These are phyloP conservation scores for Boletellus sp. DNA, from an alignment of 1,284 basidiomycete species.

Conservation along the genomic window DNA sequence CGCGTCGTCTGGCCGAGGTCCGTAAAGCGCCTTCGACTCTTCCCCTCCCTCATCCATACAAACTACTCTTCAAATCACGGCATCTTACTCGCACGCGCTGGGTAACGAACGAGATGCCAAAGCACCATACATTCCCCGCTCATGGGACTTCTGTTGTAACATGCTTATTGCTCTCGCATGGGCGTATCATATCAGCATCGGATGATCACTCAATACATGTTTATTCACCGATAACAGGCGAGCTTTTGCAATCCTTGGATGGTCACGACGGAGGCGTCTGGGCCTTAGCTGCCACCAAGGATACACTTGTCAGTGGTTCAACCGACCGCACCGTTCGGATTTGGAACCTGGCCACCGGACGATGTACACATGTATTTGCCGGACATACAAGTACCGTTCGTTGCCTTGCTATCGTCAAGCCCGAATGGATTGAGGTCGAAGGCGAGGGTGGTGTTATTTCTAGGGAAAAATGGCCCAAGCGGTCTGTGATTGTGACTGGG, in stretches of 20 bases:
- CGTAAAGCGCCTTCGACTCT: slow-evolving; percentile 44
- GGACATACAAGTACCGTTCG: slow-evolving; percentile 93
- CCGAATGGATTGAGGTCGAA: slow-evolving; percentile 74
- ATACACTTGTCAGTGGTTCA: slow-evolving; percentile 88
- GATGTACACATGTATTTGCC: slow-evolving; percentile 86
- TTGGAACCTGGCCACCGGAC: slow-evolving; percentile 81
- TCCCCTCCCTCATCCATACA: slow-evolving; percentile 77
- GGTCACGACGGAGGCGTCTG: slow-evolving; percentile 96
- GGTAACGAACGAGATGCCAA: slow-evolving; percentile 69
- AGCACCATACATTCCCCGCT: slow-evolving; percentile 78
- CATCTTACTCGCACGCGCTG: slow-evolving; percentile 75
- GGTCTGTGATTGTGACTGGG: slow-evolving; percentile 88
- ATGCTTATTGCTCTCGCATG: slow-evolving; percentile 88
- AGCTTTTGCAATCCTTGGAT: slow-evolving; percentile 67
- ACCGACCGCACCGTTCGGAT: slow-evolving; percentile 93
- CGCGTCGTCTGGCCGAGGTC: slow-evolving; percentile 49
- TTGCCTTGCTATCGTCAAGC: slow-evolving; percentile 86
- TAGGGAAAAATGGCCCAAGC: slow-evolving; percentile 79
- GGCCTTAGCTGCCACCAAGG: slow-evolving; percentile 83
- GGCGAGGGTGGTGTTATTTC: slow-evolving; percentile 52
- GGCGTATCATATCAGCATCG: slow-evolving; percentile 92
- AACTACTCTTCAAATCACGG: slow-evolving; percentile 82
- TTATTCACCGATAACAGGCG: slow-evolving; percentile 80
- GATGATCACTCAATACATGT: slow-evolving; percentile 93
- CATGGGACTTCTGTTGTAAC: slow-evolving; percentile 90